Evolutionary conservation across 495 filamentous ascomycete genomes (phyloP).

Genomic region (Xanthoparmelia taractica): DNA sequence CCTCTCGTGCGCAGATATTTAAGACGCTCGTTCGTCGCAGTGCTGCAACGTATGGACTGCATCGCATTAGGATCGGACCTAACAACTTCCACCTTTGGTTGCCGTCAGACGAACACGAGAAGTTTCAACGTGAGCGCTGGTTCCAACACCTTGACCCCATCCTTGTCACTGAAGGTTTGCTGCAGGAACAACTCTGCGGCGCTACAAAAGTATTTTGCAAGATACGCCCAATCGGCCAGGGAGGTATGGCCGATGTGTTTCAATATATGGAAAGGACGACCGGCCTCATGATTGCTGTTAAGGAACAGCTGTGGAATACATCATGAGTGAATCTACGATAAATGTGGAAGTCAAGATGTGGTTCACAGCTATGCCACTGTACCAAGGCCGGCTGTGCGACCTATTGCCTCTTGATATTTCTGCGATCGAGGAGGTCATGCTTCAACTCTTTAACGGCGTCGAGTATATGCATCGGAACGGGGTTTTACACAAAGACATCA

Average conservation of each 20-base stretch:
- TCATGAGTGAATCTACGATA: not conserved
- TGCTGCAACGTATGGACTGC: not conserved
- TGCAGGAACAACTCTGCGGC: not conserved
- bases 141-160: not conserved
- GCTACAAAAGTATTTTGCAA: not conserved
- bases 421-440: slow-evolving; percentile 1
- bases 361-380: slow-evolving; percentile 1
- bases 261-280: not conserved
- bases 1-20: not conserved
- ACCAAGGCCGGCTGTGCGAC: slow-evolving; percentile 1
- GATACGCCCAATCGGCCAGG: not conserved
- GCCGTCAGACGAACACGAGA: not conserved
- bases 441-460: not conserved
- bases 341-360: not conserved
- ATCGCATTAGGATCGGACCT: not conserved
- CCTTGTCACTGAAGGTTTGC: not conserved
- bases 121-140: not conserved
- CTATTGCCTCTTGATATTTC: not conserved
- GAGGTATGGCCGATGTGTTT: not conserved
- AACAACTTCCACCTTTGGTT: not conserved
- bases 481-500: slow-evolving; percentile 4
- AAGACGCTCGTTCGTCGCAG: not conserved
- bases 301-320: not conserved
- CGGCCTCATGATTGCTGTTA: slow-evolving; percentile 6
- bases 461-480: not conserved